A percentile compares a stretch with the other conserved stretches of the same genome.
These are phyloP conservation scores for Fraxinus greggii DNA, from an alignment of 305 asterid species.

Conservation along the genomic window DNA sequence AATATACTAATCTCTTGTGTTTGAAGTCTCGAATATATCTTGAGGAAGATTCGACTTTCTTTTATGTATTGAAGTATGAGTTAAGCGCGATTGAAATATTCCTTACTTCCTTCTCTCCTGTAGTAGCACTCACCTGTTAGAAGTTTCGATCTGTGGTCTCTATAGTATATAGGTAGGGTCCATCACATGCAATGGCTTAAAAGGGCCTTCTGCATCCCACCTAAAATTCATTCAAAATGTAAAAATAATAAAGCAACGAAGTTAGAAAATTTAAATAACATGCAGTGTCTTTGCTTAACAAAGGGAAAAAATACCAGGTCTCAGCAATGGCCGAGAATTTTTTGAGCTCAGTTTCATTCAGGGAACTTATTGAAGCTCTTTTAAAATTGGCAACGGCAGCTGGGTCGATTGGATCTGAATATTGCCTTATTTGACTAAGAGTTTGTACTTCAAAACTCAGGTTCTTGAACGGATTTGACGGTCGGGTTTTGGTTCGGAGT, in stretches of 20 bases:
- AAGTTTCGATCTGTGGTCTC: neutral
- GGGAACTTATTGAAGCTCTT: constrained; percentile 45
- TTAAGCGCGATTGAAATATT: neutral
- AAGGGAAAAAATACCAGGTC: constrained; percentile 50
- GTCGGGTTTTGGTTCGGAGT: constrained; percentile 31
- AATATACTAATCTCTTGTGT: too few relatives aligned
- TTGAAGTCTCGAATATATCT: too few relatives aligned
- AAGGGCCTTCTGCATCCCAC: constrained; percentile 99
- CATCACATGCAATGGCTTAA: constrained; percentile 83
- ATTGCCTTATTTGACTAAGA: constrained; percentile 33
- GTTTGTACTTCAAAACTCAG: constrained; percentile 7
- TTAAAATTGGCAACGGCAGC: constrained; percentile 18
- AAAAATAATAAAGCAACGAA: neutral
- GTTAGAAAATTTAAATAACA: neutral
- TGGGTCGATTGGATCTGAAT: constrained; percentile 36
- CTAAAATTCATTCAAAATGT: constrained; percentile 27
- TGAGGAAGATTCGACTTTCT: too few relatives aligned
- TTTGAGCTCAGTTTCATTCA: constrained; percentile 64
- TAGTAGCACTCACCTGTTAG: neutral
- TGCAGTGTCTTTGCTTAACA: neutral
- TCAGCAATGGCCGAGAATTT: constrained; percentile 76
- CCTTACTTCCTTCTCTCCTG: neutral
- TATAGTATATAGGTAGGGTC: constrained; percentile 51
- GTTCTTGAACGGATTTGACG: constrained; percentile 1
- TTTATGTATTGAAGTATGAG: neutral